phyloP scores from a whole-genome alignment of 2,329 filamentous ascomycete species.

The Beauveria pseudobassiana region DNA sequence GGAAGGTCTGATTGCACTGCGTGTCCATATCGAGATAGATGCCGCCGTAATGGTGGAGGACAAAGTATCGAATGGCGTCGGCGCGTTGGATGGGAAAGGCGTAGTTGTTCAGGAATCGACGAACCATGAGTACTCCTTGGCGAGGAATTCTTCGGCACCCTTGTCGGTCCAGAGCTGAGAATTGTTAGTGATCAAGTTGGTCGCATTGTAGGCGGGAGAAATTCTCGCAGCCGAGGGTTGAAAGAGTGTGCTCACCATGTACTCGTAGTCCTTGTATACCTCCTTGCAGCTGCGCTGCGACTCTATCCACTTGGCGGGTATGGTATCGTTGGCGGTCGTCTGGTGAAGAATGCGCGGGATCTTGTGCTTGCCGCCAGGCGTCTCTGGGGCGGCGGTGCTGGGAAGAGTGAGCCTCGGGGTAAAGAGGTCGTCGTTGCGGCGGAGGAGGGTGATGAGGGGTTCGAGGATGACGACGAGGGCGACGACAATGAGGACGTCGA shows the following conservation, averaged over 20 bases:
- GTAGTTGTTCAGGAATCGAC: conserved; percentile 63
- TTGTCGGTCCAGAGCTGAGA: conserved; percentile 64
- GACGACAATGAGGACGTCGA: conserved; percentile 55
- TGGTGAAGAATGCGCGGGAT: conserved; percentile 74
- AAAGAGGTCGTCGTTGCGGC: conserved; percentile 32
- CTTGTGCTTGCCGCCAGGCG: conserved; percentile 60
- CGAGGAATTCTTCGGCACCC: conserved; percentile 59
- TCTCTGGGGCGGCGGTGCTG: conserved; percentile 50
- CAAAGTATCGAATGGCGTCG: conserved; percentile 67
- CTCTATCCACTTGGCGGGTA: conserved; percentile 58
- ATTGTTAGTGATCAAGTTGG: background rate
- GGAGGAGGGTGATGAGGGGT: conserved; percentile 62
- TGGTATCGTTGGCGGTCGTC: conserved; percentile 61
- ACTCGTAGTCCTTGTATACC: conserved; percentile 64
- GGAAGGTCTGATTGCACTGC: conserved; percentile 22
- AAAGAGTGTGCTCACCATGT: conserved; percentile 46
- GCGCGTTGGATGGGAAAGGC: conserved; percentile 64
- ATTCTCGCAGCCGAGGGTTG: background rate
- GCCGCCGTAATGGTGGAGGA: conserved; percentile 63
- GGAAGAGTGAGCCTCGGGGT: conserved; percentile 18
- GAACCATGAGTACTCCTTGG: conserved; percentile 64
- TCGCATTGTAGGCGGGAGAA: background rate
- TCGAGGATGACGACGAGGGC: conserved; percentile 61
- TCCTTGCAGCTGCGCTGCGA: conserved; percentile 60
- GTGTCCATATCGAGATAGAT: conserved; percentile 58